Evolutionary conservation across 2,329 filamentous ascomycete species (phyloP), one percentile per base, ranked within the genome.

Genomic region (Pyrenochaeta sp.): DNA sequence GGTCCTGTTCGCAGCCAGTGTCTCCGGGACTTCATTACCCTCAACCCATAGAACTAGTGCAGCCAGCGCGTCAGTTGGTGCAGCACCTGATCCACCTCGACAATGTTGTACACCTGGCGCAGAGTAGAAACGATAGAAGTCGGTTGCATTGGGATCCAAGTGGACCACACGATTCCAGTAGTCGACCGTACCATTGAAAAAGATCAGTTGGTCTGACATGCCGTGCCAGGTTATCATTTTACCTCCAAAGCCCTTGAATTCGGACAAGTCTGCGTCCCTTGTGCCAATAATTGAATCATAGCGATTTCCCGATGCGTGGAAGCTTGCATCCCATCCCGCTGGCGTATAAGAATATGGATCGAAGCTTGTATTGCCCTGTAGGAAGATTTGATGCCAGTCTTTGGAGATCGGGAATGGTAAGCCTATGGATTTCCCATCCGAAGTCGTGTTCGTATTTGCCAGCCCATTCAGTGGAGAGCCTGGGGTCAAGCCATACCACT

Each of bases 201-300:
- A 22, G 26, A 48, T 51, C 5, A 45, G 26, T 7, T 41, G 18
- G 21, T 53, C 51, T 21, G 47, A 43, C 30, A 56, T 18, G 7
- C 63, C 61, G 27, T 67, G 61, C 21, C 41, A 67, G 18, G 48
- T 61, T 4, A 64, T 50, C 20, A 67, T 45, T 23, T 63, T 67
- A 6, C 53, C 58, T 2, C 60, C 60, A 2, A 39, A 13, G 0
- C 46, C 18, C 7, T 45, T 44, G 35, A 58, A 64, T 0, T 49
- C 37, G 6, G 48, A 48, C 5, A 66, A 45, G 39, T 67, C 48
- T 6, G 59, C 40, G 7, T 55, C 43, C 11, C 27, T 39, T 1
- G 45, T 55, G 3, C 47, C 47, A 7, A 58, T 48, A 24, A 58
- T 42, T 1, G 46, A 55, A 17, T 48, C 40, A 19, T 39, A 60